phyloP scores from a whole-genome alignment of 768 basidiomycete genomes.

The Rhizopogon roseolus region DNA sequence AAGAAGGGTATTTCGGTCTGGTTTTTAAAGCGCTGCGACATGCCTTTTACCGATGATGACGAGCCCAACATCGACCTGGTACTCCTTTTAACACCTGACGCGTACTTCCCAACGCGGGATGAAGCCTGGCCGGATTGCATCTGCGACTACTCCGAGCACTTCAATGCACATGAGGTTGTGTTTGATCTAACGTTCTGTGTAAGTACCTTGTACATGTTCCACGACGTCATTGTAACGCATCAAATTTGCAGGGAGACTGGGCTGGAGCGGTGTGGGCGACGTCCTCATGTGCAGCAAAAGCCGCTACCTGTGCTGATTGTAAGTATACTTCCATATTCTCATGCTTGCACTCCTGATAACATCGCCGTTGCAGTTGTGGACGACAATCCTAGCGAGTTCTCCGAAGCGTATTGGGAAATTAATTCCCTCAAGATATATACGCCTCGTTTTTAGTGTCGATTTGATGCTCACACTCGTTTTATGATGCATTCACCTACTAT shows the following conservation, averaged over 20 bases:
- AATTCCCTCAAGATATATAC: constrained; percentile 55
- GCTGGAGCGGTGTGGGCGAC: constrained; percentile 38
- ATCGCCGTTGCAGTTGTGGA: constrained; percentile 41
- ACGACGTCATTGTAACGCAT: not conserved
- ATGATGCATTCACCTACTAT: not conserved
- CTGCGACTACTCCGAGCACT: constrained; percentile 51
- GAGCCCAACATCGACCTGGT: not conserved
- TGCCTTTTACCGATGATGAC: constrained; percentile 13
- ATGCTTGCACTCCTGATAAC: not conserved
- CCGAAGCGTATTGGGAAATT: constrained; percentile 68
- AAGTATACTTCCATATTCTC: constrained; percentile 17
- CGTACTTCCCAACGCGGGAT: constrained; percentile 38
- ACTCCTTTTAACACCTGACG: constrained; percentile 32
- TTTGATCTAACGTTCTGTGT: constrained; percentile 65
- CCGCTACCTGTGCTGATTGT: constrained; percentile 39
- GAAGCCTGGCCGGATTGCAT: constrained; percentile 6
- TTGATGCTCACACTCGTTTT: not conserved
- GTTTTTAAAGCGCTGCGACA: constrained; percentile 52
- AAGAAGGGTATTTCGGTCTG: constrained; percentile 49
- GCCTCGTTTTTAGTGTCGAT: not conserved
- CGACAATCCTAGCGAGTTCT: constrained; percentile 53
- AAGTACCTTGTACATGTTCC: constrained; percentile 16
- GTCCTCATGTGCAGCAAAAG: constrained; percentile 35
- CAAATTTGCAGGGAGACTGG: constrained; percentile 43
- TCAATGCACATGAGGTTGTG: constrained; percentile 47